A percentile compares a stretch with the other conserved stretches of the same genome.
These are phyloP conservation scores for Dimargaris cristalligena DNA, from an alignment of 192 early-diverging fungal species.

Conservation along the genomic window DNA sequence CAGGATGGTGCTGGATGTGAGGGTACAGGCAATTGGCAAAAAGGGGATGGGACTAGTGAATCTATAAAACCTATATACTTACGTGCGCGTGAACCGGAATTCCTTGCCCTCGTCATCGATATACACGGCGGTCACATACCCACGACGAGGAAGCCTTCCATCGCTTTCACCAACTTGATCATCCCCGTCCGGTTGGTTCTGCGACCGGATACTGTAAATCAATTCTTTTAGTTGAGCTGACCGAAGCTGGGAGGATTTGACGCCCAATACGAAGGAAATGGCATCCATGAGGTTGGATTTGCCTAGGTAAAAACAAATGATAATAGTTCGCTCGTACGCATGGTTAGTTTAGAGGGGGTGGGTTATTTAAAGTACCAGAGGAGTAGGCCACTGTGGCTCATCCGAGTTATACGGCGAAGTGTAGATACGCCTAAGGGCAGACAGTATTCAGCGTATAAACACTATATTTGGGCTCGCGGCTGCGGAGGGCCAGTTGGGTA, in stretches of 20 bases:
- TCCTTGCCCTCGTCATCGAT: conserved; percentile 41
- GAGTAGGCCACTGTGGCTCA: no score
- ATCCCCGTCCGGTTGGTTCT: conserved; percentile 19
- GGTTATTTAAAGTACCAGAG: not conserved
- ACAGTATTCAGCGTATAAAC: not conserved
- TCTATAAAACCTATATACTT: no score
- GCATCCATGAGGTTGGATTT: conserved; percentile 99
- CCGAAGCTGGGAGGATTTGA: conserved; percentile 80
- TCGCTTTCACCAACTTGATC: conserved; percentile 30
- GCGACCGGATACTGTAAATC: conserved; percentile 60
- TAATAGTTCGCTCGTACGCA: not conserved
- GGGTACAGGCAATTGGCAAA: no score
- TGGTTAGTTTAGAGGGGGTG: not conserved
- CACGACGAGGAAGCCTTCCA: conserved; percentile 22
- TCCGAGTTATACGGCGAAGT: no score
- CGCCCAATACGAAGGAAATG: conserved; percentile 93
- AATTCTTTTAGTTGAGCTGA: conserved; percentile 78
- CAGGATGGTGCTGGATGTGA: no score
- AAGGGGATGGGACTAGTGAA: not conserved
- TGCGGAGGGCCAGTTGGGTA: not conserved
- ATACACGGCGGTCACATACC: conserved; percentile 75
- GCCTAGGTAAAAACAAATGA: conserved; percentile 23
- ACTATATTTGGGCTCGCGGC: not conserved
- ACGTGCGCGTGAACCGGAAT: conserved; percentile 58
- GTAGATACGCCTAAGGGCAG: not conserved